phyloP scores from a whole-genome alignment of 257 asterid species.

The Lycium barbarum region DNA sequence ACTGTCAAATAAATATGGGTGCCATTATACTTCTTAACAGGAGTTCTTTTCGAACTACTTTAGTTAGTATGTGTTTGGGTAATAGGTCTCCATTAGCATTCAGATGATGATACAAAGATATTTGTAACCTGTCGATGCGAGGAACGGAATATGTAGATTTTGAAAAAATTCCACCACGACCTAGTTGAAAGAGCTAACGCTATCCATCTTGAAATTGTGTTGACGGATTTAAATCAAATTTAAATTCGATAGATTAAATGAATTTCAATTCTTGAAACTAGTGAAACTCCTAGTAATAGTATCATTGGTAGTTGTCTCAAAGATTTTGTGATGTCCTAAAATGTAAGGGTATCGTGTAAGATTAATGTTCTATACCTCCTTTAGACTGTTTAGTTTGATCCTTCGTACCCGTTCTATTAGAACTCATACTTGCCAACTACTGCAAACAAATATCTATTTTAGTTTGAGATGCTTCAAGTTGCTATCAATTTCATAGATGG shows the following conservation, averaged over 20 bases:
- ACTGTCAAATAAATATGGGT: not conserved
- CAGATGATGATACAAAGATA: not conserved
- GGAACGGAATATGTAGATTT: constrained; percentile 13
- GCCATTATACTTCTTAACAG: not conserved
- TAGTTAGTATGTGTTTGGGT: constrained; percentile 14
- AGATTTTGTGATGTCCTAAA: not conserved
- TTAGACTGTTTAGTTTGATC: constrained; percentile 19
- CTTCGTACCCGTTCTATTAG: constrained; percentile 1
- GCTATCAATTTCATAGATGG: not conserved
- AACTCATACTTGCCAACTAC: not conserved
- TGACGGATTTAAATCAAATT: not conserved
- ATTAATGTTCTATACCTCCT: not conserved
- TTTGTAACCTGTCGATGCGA: not conserved
- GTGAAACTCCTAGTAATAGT: not conserved
- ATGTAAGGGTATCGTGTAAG: not conserved
- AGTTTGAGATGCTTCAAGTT: constrained; percentile 1
- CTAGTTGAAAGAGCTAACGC: constrained; percentile 9
- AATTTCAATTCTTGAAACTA: not conserved
- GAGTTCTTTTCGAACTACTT: not conserved
- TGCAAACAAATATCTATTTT: not conserved
- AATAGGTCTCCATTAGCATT: not conserved
- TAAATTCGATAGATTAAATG: not conserved
- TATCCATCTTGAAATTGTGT: not conserved
- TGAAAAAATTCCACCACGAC: not conserved
- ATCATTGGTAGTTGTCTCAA: not conserved